These are phyloP conservation scores for Capillidium rhysosporum DNA, from an alignment of 371 early-diverging fungal species.

Conservation along the genomic window DNA sequence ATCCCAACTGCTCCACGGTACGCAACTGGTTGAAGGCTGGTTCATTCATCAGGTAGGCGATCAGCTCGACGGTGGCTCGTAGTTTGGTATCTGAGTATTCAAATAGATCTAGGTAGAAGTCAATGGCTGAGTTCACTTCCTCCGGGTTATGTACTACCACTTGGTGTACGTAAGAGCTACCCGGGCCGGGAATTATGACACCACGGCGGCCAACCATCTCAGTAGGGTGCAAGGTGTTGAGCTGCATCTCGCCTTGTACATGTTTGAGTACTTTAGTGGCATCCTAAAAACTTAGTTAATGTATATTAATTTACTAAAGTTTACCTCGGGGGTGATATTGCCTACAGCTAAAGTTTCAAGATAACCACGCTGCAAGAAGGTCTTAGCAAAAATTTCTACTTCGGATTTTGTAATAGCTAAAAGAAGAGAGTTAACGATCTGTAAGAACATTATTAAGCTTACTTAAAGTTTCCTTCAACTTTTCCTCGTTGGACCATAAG, in stretches of 20 bases:
- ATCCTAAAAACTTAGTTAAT: not conserved
- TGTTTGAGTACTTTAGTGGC: slow-evolving; percentile 29
- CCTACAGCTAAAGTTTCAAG: slow-evolving; percentile 69
- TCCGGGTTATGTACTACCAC: slow-evolving; percentile 39
- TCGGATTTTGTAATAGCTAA: slow-evolving; percentile 34
- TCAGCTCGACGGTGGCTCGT: slow-evolving; percentile 25
- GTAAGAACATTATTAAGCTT: slow-evolving; percentile 13
- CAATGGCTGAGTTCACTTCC: not conserved
- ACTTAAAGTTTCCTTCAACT: slow-evolving; percentile 25
- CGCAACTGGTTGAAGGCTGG: slow-evolving; percentile 83
- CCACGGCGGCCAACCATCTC: slow-evolving; percentile 34
- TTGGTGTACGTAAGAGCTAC: slow-evolving; percentile 18
- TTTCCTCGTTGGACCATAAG: slow-evolving; percentile 68
- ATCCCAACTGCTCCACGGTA: slow-evolving; percentile 79
- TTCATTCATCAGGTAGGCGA: slow-evolving; percentile 61
- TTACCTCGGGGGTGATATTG: slow-evolving; percentile 36
- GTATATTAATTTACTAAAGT: slow-evolving; percentile 10
- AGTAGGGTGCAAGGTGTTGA: slow-evolving; percentile 35
- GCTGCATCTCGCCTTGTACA: slow-evolving; percentile 24
- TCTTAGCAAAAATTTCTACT: slow-evolving; percentile 45
- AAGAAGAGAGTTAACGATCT: not conserved
- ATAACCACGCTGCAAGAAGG: slow-evolving; percentile 13
- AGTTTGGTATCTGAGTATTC: too few relatives aligned
- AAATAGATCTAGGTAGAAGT: not conserved
- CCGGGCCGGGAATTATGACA: slow-evolving; percentile 19